Evolutionary conservation across 2,329 filamentous ascomycete species (phyloP).

Genomic region (Cercospora citrullina): DNA sequence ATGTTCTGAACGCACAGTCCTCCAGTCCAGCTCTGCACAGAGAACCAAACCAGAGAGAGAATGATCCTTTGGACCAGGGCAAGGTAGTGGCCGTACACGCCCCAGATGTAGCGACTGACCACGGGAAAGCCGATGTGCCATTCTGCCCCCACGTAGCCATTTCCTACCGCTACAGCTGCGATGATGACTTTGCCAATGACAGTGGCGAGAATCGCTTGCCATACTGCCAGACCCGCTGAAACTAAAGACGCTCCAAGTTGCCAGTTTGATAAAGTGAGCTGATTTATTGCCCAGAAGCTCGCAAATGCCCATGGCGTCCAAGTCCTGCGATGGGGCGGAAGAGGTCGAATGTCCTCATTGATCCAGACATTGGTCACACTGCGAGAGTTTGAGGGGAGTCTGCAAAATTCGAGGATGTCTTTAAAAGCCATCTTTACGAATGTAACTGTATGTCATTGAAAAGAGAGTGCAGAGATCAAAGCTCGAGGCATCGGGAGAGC

Average conservation of each 20-base stretch:
- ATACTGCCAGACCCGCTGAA: slow-evolving; percentile 43
- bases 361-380: slow-evolving; percentile 40
- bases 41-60: slow-evolving; percentile 52
- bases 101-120: slow-evolving; percentile 56
- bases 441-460: neutral
- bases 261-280: slow-evolving; percentile 42
- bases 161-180: slow-evolving; percentile 59
- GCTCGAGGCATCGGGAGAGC: neutral
- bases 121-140: slow-evolving; percentile 59
- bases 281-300: slow-evolving; percentile 45
- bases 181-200: slow-evolving; percentile 52
- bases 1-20: slow-evolving; percentile 55
- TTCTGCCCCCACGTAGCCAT: slow-evolving; percentile 46
- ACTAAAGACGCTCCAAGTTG: slow-evolving; percentile 43
- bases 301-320: slow-evolving; percentile 44
- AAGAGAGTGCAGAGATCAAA: neutral
- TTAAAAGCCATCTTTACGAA: neutral
- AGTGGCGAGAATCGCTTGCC: slow-evolving; percentile 45
- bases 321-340: slow-evolving; percentile 43
- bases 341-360: slow-evolving; percentile 46
- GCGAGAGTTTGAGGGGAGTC: slow-evolving; percentile 29
- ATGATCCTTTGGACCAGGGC: slow-evolving; percentile 56
- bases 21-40: slow-evolving; percentile 65
- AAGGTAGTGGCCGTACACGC: slow-evolving; percentile 57
- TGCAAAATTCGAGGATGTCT: slow-evolving; percentile 22